Base-by-base conservation (phyloP, 176 grass and related monocot species). In the Musa beccarii region DNA sequence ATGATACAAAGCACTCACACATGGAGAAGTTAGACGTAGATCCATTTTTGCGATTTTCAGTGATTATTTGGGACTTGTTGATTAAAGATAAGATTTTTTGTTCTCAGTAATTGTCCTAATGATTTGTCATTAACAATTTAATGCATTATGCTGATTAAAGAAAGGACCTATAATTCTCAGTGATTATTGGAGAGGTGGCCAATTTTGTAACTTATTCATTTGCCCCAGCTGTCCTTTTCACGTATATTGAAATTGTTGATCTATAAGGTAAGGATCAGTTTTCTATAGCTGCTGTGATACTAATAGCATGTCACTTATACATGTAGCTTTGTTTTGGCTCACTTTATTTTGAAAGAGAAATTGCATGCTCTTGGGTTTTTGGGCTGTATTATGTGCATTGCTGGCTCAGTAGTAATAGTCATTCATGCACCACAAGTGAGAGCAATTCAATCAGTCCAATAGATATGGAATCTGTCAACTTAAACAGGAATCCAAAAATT, bases 181-280 rank as follows among this genome's bases (percentile, higher is more conserved):
- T 94, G 95, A 91, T 99, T 72, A 78, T 94, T 29, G 95, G 95
- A 57, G 95, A 99, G 83, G 23, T 92, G 2, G 95, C 90, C 10
- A 99, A 99, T 89, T 99, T 99, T 63, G 86, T 93, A 1, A 90
- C 95, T 0, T 99, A 99, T 53, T 88, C 90, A 6, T 93, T 98
- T 20, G 95, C 95, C 16, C 95, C 95, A 0, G 90, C 95, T 2
- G 88, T 98, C 55, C 84, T 98, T 10, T 88, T 98, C 34, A 98
- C 95, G 9, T 71, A 5, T 61, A 49, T 34, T 11, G 54, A 54
- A 59, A 49, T 29, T 43, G 13, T 72, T 59, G 8, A 14, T 1
- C 2, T 62, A 34, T 14, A 13, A 29, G 19, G 59, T 19, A 10
- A 49, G 28, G 17, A 20, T n/a, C 51, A 12, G 52, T 54, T 26